These are phyloP conservation scores for Pneumocystis jirovecii DNA, from an alignment of 1,139 yeast genomes.

Conservation along the genomic window DNA sequence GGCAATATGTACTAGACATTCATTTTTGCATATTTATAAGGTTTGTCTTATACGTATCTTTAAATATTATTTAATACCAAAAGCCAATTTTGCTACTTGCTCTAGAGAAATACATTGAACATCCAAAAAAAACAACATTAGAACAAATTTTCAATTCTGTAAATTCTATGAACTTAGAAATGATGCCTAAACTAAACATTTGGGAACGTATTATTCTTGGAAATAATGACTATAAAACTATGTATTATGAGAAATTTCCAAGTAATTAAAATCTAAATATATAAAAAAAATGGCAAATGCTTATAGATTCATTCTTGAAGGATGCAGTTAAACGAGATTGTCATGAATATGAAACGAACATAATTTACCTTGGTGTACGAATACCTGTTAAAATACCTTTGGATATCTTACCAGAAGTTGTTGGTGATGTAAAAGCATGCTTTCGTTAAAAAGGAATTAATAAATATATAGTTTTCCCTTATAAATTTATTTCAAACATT, in stretches of 20 bases:
- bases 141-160: constrained; percentile 28
- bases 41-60: background rate
- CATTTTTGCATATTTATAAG: constrained; percentile 41
- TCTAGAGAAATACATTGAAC: constrained; percentile 30
- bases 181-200: constrained; percentile 21
- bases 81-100: constrained; percentile 42
- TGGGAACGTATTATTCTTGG: constrained; percentile 23
- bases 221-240: constrained; percentile 19
- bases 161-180: constrained; percentile 24
- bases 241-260: constrained; percentile 23
- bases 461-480: constrained; percentile 13
- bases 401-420: constrained; percentile 22
- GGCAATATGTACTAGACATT: constrained; percentile 37
- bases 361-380: constrained; percentile 21
- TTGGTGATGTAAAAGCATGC: constrained; percentile 20
- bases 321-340: constrained; percentile 16
- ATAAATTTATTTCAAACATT: constrained; percentile 9
- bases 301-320: background rate
- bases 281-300: background rate
- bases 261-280: constrained; percentile 3
- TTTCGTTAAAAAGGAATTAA: constrained; percentile 18
- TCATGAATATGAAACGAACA: constrained; percentile 23
- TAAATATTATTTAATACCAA: background rate
- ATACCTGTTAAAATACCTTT: constrained; percentile 26
- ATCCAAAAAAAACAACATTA: constrained; percentile 20